Evolutionary conservation across 768 basidiomycete genomes (phyloP), one percentile per base, ranked within the genome.

Genomic region (Polyporus arcularius): DNA sequence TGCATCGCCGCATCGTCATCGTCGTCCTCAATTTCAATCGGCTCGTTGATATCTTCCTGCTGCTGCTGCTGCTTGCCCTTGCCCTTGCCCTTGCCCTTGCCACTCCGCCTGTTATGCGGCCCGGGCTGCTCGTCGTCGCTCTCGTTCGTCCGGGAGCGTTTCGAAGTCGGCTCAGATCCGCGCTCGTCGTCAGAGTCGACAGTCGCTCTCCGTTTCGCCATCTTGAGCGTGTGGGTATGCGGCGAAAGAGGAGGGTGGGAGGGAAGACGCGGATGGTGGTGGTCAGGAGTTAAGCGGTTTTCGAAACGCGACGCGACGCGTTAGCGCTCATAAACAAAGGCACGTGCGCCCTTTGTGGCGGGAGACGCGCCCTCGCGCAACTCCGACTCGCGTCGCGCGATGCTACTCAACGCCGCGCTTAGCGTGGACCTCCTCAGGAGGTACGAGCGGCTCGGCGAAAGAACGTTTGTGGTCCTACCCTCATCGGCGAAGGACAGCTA

Each of bases 151-250:
- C 79, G 78, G 4, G 78, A 75, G 39, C 82, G 80, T 67, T 83
- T 83, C 8, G 76, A 75, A 0, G 66, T 69, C 21, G 76, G 79
- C 18, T 56, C 40, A 2, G 79, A 74, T 2, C 58, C 67, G 2
- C 61, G 61, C 1, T 79, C 78, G 39, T 78, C 76, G 45, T 85
- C 83, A 26, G 80, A 80, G 56, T 80, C 76, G 1, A 66, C 59
- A 8, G 53, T 53, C 3, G 78, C 78, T 61, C 79, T 80, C 61
- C 86, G 81, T 71, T 88, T 88, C 9, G 78, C 74, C 87, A 88
- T 88, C 53, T 58, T 35, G 41, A 32, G 43, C 38, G 3, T 15
- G 49, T 46, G 21, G 47, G 43, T 4, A 31, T 28, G 35, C 4
- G 47, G 42, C 14, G 11, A 26, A 51, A 26, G 21, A 26, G 21